Percentiles rank a stretch among this genome's conserved stretches.
phyloP scores from a whole-genome alignment of 352 stramenopile species.

The Globisporangium nunn region DNA sequence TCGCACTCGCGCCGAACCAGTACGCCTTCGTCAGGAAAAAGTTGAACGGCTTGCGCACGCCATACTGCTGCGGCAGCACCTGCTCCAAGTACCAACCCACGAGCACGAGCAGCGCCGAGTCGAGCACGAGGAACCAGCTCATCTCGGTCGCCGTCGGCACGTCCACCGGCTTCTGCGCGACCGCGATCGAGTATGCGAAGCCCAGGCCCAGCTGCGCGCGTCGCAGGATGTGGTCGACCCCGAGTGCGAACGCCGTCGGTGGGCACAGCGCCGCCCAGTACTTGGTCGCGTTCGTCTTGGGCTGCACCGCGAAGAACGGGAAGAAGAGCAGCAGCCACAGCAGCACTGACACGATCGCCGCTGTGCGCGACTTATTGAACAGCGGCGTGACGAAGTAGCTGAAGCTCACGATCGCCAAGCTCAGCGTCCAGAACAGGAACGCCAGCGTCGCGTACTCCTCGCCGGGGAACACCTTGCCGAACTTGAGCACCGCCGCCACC shows the following conservation, averaged over 20 bases:
- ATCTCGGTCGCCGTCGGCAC: constrained; percentile 42
- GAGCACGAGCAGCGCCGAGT: constrained; percentile 73
- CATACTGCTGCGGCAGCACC: constrained; percentile 89
- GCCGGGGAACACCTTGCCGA: constrained; percentile 54
- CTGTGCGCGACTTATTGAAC: constrained; percentile 65
- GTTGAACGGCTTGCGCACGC: constrained; percentile 83
- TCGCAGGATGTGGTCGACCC: constrained; percentile 49
- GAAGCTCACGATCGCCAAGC: constrained; percentile 53
- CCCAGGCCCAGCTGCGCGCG: constrained; percentile 51
- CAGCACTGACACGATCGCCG: constrained; percentile 53
- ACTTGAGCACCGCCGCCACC: constrained; percentile 49
- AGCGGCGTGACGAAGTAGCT: constrained; percentile 58
- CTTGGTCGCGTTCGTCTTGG: constrained; percentile 28
- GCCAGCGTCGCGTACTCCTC: constrained; percentile 52
- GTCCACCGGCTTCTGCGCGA: constrained; percentile 25
- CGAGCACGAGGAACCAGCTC: constrained; percentile 60
- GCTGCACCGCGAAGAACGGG: constrained; percentile 59
- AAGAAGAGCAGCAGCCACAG: constrained; percentile 73
- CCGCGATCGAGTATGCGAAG: constrained; percentile 49
- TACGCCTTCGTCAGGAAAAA: too few species aligned
- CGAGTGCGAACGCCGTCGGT: constrained; percentile 60
- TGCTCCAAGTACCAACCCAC: constrained; percentile 91
- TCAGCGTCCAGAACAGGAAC: constrained; percentile 59
- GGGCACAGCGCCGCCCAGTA: constrained; percentile 49
- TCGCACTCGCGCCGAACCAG: constrained; percentile 40